These are phyloP conservation scores for Pyrrhoderma noxium DNA, from an alignment of 1,284 basidiomycete genomes.

Conservation along the genomic window DNA sequence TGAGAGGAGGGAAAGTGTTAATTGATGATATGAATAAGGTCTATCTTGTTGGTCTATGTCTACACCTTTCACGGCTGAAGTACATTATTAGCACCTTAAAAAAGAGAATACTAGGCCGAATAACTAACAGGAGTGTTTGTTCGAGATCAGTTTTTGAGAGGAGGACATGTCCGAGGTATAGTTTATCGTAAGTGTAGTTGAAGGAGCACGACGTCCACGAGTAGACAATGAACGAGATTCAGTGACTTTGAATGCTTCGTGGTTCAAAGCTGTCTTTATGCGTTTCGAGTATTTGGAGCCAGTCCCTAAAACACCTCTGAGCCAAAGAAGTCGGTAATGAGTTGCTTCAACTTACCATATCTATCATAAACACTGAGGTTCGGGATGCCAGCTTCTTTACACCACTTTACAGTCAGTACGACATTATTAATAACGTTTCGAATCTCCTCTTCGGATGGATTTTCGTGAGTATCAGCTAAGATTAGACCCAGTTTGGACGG, in stretches of 20 bases:
- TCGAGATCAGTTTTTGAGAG: background rate
- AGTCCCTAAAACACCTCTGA: constrained; percentile 33
- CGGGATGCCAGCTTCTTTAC: constrained; percentile 46
- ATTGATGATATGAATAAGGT: background rate
- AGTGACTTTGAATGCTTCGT: no score
- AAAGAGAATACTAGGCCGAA: no score
- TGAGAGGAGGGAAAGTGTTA: constrained; percentile 37
- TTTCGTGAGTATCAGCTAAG: constrained; percentile 35
- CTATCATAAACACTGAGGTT: constrained; percentile 64
- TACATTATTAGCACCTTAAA: background rate
- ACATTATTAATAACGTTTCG: constrained; percentile 43
- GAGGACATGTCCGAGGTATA: background rate
- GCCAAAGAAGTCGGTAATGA: constrained; percentile 5
- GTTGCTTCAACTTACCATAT: constrained; percentile 41
- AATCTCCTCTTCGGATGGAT: constrained; percentile 29
- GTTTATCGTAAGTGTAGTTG: constrained; percentile 5
- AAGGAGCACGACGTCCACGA: constrained; percentile 19
- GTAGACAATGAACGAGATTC: no score
- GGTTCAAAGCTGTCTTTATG: constrained; percentile 27
- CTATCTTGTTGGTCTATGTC: background rate
- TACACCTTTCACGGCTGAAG: constrained; percentile 1
- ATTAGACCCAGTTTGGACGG: constrained; percentile 61
- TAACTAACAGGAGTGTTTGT: no score
- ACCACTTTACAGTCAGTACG: constrained; percentile 51
- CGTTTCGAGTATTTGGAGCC: constrained; percentile 36